Percentiles rank a stretch among this genome's conserved stretches.
These are phyloP conservation scores for Phytopythium litorale DNA, from an alignment of 352 stramenopile species.

Conservation along the genomic window DNA sequence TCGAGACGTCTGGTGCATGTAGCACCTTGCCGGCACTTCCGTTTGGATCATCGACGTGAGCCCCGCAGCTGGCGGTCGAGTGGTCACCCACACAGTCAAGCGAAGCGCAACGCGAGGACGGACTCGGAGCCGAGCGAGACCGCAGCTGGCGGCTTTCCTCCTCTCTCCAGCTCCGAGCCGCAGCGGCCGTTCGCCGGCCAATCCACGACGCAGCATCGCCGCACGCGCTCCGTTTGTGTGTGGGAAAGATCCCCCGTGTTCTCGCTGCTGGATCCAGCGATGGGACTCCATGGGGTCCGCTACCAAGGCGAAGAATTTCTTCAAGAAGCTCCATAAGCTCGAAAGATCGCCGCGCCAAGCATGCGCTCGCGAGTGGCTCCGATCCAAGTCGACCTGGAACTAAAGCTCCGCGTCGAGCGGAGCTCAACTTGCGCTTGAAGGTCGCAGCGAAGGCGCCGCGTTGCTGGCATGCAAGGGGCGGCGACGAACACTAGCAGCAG, in stretches of 20 bases:
- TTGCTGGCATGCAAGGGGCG: background rate
- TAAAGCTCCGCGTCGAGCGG: background rate
- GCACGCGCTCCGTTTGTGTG: background rate
- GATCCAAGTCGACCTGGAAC: background rate
- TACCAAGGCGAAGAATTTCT: background rate
- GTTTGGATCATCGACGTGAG: too few relatives aligned
- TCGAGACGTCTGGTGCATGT: too few relatives aligned
- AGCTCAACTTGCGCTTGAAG: background rate
- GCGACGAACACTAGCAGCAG: conserved; percentile 1
- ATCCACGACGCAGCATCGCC: background rate
- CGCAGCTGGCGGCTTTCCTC: background rate
- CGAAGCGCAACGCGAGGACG: too few relatives aligned
- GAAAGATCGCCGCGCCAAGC: background rate
- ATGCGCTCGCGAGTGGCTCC: background rate
- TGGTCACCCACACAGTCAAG: too few relatives aligned
- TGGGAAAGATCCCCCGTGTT: too few relatives aligned
- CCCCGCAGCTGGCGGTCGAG: too few relatives aligned
- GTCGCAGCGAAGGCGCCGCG: background rate
- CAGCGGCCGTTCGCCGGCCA: background rate
- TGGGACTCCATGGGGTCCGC: background rate
- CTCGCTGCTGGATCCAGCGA: too few relatives aligned
- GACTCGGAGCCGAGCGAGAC: too few relatives aligned
- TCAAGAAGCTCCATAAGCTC: background rate
- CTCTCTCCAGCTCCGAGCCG: background rate
- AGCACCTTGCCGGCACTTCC: too few relatives aligned